phyloP scores from a whole-genome alignment of 371 early-diverging fungal genomes.

The Circinella minor region DNA sequence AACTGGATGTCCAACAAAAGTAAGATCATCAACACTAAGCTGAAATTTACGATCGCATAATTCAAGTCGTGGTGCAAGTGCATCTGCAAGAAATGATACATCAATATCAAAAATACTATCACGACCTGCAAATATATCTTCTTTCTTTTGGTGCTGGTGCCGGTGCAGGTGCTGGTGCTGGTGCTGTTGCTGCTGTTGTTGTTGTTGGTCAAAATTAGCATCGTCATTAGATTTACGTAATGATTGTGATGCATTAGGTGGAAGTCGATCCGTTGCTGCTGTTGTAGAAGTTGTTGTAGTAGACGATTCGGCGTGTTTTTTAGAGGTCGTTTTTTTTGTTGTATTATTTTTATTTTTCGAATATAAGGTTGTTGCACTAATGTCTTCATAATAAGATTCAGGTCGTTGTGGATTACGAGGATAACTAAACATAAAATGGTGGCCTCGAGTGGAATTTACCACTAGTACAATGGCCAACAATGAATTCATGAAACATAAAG shows the following conservation, averaged over 20 bases:
- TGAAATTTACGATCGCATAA: conserved; percentile 80
- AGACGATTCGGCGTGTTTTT: background rate
- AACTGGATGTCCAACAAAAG: conserved; percentile 77
- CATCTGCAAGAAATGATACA: conserved; percentile 69
- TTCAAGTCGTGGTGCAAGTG: conserved; percentile 75
- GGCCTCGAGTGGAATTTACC: conserved; percentile 72
- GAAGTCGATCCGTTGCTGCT: conserved; percentile 5
- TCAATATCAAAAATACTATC: conserved; percentile 71
- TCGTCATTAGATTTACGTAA: conserved; percentile 3
- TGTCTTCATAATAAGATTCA: conserved; percentile 12
- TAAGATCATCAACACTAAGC: conserved; percentile 78
- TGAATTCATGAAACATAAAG: conserved; percentile 36
- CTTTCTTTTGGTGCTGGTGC: conserved; percentile 1
- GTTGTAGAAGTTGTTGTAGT: background rate
- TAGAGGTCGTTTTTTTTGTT: background rate
- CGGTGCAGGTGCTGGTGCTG: background rate
- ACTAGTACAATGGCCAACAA: conserved; percentile 66
- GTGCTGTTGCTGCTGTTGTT: conserved; percentile 12
- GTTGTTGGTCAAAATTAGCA: background rate
- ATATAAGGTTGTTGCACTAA: background rate
- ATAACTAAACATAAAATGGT: conserved; percentile 72
- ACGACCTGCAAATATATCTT: conserved; percentile 43
- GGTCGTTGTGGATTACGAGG: conserved; percentile 56
- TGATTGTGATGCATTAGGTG: conserved; percentile 16
- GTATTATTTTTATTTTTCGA: background rate